Conservation (phyloP, 495 filamentous ascomycete species). For the Melanomma pulvis-pyrius region DNA sequence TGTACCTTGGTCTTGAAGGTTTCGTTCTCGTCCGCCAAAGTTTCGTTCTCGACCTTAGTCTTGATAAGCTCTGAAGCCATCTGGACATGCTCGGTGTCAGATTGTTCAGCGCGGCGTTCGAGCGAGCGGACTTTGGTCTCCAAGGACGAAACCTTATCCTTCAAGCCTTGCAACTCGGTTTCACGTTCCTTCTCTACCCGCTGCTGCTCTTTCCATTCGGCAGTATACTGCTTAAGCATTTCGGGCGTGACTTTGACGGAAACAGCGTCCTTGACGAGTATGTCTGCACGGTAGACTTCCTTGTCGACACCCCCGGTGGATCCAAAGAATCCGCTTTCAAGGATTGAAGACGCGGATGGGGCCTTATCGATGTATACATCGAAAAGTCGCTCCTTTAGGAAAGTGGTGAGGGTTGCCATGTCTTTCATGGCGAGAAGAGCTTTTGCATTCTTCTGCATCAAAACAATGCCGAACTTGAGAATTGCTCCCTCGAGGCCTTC, state of each 20-base stretch:
- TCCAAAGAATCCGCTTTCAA: constrained; percentile 97
- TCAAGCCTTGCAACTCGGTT: constrained; percentile 75
- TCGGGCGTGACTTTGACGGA: constrained; percentile 82
- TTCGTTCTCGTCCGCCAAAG: constrained; percentile 84
- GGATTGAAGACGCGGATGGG: constrained; percentile 80
- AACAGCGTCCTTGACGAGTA: constrained; percentile 91
- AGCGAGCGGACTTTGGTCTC: constrained; percentile 73
- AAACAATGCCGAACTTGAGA: constrained; percentile 86
- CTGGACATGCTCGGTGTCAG: constrained; percentile 89
- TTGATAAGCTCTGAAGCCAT: constrained; percentile 88
- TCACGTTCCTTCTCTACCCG: constrained; percentile 77
- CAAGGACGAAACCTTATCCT: constrained; percentile 64
- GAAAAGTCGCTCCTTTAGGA: constrained; percentile 90
- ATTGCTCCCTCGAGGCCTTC: constrained; percentile 90
- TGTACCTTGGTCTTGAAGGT: constrained; percentile 77
- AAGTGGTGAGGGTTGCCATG: constrained; percentile 82
- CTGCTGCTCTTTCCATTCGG: constrained; percentile 91
- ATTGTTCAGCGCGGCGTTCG: constrained; percentile 85
- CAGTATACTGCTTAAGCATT: constrained; percentile 73
- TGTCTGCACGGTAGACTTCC: constrained; percentile 91
- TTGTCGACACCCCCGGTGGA: constrained; percentile 85
- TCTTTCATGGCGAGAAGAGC: constrained; percentile 84
- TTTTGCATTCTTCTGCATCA: constrained; percentile 90
- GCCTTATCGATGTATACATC: constrained; percentile 95
- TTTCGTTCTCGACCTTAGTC: constrained; percentile 90